Conservation (phyloP, 352 stramenopile genomes). For the Peronosclerospora sorghi region DNA sequence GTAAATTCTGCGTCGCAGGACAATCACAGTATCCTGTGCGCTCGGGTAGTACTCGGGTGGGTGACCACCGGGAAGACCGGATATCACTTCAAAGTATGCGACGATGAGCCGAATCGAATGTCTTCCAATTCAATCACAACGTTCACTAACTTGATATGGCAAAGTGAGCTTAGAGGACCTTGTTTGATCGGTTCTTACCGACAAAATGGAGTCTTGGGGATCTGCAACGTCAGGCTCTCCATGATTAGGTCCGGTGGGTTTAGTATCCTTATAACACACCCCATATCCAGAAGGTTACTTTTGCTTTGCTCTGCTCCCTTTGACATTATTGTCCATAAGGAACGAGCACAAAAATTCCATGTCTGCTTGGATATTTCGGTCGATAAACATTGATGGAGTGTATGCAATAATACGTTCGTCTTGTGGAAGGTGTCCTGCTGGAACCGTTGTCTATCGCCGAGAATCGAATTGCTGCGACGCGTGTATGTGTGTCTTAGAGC, state of each 20-base stretch:
- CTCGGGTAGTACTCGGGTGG: no score
- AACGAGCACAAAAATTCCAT: constrained; percentile 46
- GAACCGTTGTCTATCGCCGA: constrained; percentile 74
- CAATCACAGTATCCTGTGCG: constrained; percentile 57
- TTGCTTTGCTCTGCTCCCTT: constrained; percentile 43
- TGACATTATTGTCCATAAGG: constrained; percentile 68
- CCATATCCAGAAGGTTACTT: constrained; percentile 66
- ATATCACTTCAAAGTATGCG: constrained; percentile 74
- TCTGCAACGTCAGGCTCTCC: constrained; percentile 47
- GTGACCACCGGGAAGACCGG: no score
- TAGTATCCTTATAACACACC: constrained; percentile 76
- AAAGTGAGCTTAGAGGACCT: constrained; percentile 46
- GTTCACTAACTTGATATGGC: constrained; percentile 8
- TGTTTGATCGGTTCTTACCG: constrained; percentile 74
- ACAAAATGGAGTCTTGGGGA: constrained; percentile 42
- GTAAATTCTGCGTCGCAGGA: constrained; percentile 68
- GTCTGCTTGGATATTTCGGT: constrained; percentile 65
- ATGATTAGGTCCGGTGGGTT: constrained; percentile 43
- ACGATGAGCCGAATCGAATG: constrained; percentile 43
- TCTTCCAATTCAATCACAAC: no score
- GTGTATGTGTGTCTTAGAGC: constrained; percentile 74
- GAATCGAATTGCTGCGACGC: constrained; percentile 55
- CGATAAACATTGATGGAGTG: constrained; percentile 33
- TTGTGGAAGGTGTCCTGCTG: constrained; percentile 65
- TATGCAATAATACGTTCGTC: constrained; percentile 39